Base-by-base conservation (phyloP, 257 asterid species). In the Voacanga thouarsii region DNA sequence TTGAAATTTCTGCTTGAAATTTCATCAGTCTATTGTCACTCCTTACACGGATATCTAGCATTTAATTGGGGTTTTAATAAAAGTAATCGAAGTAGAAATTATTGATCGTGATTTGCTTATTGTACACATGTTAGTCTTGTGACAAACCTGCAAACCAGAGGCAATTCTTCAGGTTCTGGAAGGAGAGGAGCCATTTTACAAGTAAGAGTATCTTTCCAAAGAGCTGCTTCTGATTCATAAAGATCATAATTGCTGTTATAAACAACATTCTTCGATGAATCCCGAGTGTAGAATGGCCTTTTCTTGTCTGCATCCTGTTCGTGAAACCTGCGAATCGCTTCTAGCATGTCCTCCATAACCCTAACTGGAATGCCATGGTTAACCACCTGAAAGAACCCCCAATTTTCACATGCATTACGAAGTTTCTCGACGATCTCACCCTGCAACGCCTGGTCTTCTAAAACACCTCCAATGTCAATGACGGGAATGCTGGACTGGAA, bases 211-310 rank as follows among this genome's bases (percentile, higher is more conserved):
- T 33, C 72, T 74, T 7, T 73, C 23, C 28, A 33, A 30, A 15
- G 71, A 21, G 77, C 74, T 21, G 75, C 72, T 72, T 68, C 51
- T 28, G 65, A 59, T 63, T 59, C 43, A 44, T 77, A 82, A 82
- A 83, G 79, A 82, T 26, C 33, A 44, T 43, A 71, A 28, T 45
- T 71, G 7, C 75, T 41, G 5, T 41, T 44, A 71, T 71, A 71
- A 26, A 44, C 21, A 71, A 71, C 53, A 24, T 45, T 43, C 23
- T 24, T 47, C 8, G 59, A n/a, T 2, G 21, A 15, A 45, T 71
- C 75, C 5, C 75, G 7, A 16, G 37, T 43, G 37, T 71, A 71
- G 37, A 71, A 71, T 23, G 33, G 55, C 14, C 19, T 71, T 50
- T 71, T 71, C 39, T 24, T 12, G 18, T 71, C 75, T 10, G 1